phyloP scores from a whole-genome alignment of 257 asterid genomes.

The Rauvolfia tetraphylla region DNA sequence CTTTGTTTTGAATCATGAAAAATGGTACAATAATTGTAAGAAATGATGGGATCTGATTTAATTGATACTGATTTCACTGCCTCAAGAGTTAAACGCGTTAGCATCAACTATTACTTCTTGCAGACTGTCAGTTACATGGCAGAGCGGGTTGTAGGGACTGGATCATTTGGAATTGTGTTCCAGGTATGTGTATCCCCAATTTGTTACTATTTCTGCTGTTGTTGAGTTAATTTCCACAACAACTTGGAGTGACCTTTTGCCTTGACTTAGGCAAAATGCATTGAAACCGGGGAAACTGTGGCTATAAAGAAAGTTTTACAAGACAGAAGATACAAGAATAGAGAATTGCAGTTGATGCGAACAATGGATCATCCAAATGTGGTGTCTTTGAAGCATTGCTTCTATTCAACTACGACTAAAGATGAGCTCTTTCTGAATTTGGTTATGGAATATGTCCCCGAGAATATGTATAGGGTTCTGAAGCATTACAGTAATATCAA shows the following conservation, averaged over 20 bases:
- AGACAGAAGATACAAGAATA: conserved; percentile 90
- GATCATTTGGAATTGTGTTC: conserved; percentile 50
- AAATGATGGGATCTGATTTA: not conserved
- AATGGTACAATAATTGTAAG: not conserved
- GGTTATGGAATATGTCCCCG: conserved; percentile 96
- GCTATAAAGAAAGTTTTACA: conserved; percentile 97
- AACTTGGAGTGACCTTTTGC: not conserved
- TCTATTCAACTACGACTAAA: conserved; percentile 79
- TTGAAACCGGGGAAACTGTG: conserved; percentile 95
- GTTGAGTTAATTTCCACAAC: not conserved
- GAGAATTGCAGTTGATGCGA: conserved; percentile 92
- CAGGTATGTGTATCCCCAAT: conserved; percentile 19
- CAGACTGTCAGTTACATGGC: conserved; percentile 64
- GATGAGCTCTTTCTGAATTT: conserved; percentile 87
- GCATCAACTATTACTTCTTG: conserved; percentile 10
- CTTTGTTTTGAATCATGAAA: not conserved
- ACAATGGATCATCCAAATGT: conserved; percentile 93
- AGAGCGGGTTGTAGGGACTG: conserved; percentile 58
- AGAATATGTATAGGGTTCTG: conserved; percentile 64
- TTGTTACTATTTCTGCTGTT: not conserved
- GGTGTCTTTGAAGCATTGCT: conserved; percentile 86
- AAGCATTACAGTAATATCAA: conserved; percentile 71
- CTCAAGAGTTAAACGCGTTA: not conserved
- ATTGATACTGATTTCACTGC: not conserved
- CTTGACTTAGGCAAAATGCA: conserved; percentile 71